Base-by-base conservation (phyloP, 148 eudicot genomes). In the Vaccinium myrtillus region DNA sequence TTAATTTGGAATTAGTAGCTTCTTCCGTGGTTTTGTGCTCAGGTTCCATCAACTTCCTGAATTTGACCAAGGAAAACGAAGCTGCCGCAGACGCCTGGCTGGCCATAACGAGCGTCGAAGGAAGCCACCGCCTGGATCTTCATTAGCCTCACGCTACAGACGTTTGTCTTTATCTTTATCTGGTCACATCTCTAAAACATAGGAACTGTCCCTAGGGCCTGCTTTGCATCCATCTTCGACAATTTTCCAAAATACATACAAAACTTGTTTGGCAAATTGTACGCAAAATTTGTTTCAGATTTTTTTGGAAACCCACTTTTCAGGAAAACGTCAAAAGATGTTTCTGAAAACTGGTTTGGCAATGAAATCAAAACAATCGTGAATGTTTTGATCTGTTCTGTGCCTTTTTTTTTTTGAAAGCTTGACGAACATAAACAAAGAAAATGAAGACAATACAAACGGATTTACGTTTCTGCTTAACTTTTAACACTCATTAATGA, bases 21-120 rank as follows among this genome's bases (percentile, higher is more conserved):
- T 59, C 19, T 58, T 84, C 48, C 46, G 69, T 86, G 21, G 56
- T 86, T 63, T 48, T 83, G 67, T 80, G 46, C 86, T 50, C 90
- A 96, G 99, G 90, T 96, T 96, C 85, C 99, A 96, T 85, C 93
- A 86, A 82, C 92, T 96, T 80, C 86, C 92, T 51, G 99, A 96
- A 89, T 96, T 96, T 91, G 99, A 96, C 88, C 89, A 91, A 85
- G 99, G 93, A 77, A 96, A 96, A 85, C 86, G 99, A 84, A 96
- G 99, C 75, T 96, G 99, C 78, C 95, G 99, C 82, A 91, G 95
- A 82, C 93, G 99, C 70, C 93, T 96, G 71, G 99, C 99, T 75
- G 95, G 95, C 69, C 99, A 96, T 83, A 96, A 96, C 74, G 99
- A 94, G 91, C 99, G 99, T 56, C 81, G 99, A 39, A 94, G 99